These are phyloP conservation scores for Hemisphaericaspora nanyangensis DNA, from an alignment of 805 yeast species.

Conservation along the genomic window DNA sequence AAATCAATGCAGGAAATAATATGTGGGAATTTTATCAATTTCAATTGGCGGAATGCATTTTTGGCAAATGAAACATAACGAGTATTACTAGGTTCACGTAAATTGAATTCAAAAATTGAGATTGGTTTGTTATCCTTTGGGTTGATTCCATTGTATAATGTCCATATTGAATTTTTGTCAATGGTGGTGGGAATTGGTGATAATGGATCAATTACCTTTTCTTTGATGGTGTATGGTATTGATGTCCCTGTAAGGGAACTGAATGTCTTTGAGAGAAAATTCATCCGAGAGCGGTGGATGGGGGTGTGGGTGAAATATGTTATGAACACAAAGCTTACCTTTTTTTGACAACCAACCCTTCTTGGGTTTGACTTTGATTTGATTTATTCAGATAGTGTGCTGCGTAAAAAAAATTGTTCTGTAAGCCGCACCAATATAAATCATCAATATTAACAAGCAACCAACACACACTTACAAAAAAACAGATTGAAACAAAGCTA, in stretches of 20 bases:
- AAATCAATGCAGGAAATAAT: conserved; percentile 60
- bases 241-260: conserved; percentile 53
- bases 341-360: no score
- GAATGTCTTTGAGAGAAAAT: conserved; percentile 63
- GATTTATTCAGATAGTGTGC: not conserved
- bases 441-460: no score
- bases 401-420: no score
- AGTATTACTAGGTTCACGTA: conserved; percentile 32
- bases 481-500: no score
- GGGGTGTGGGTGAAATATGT: no score
- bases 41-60: conserved; percentile 41
- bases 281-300: conserved; percentile 47
- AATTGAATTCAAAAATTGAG: conserved; percentile 63
- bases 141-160: conserved; percentile 54
- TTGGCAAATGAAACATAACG: conserved; percentile 23
- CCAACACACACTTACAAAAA: no score
- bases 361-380: no score
- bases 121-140: conserved; percentile 51
- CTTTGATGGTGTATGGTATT: conserved; percentile 56
- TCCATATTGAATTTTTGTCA: conserved; percentile 51
- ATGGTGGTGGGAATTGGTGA: conserved; percentile 11
- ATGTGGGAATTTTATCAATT: conserved; percentile 67
- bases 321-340: no score
- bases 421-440: no score
- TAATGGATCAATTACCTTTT: conserved; percentile 32